Conservation (phyloP, 108 stramenopile genomes). For the Fragilaria radians region DNA sequence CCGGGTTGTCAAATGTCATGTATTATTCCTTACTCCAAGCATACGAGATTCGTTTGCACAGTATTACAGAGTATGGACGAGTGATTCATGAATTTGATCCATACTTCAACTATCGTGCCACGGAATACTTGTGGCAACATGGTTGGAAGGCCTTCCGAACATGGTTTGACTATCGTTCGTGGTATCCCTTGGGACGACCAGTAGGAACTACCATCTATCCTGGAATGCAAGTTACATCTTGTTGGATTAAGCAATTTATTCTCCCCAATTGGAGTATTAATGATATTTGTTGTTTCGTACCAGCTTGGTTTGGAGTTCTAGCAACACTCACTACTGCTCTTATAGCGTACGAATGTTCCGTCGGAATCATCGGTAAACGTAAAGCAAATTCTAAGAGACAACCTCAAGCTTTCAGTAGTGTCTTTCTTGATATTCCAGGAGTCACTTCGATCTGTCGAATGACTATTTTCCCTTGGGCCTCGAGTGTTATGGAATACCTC, state of each 20-base stretch:
- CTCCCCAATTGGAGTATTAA: conserved; percentile 64
- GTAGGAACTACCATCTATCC: conserved; percentile 99
- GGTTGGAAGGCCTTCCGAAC: conserved; percentile 60
- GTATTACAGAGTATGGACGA: conserved; percentile 86
- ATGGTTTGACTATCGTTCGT: conserved; percentile 90
- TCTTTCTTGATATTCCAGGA: conserved; percentile 12
- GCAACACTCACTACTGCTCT: conserved; percentile 65
- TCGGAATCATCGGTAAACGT: conserved; percentile 12
- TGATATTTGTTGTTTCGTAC: conserved; percentile 89
- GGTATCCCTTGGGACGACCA: conserved; percentile 97
- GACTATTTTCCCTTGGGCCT: conserved; percentile 80
- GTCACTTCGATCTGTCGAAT: conserved; percentile 60
- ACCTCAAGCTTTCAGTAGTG: background rate
- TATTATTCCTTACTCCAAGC: conserved; percentile 36
- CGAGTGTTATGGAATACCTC: conserved; percentile 36
- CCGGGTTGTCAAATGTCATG: conserved; percentile 4
- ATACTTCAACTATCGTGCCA: conserved; percentile 92
- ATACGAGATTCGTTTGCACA: conserved; percentile 81
- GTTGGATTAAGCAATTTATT: conserved; percentile 68
- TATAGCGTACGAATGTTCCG: conserved; percentile 67
- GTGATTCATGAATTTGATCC: conserved; percentile 99
- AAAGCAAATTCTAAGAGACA: conserved; percentile 3
- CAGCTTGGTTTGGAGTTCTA: conserved; percentile 85
- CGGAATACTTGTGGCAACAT: conserved; percentile 81
- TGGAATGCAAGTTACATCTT: conserved; percentile 95